These are phyloP conservation scores for Babesia sp. DNA, from an alignment of 169 alveolate genomes.

Conservation along the genomic window DNA sequence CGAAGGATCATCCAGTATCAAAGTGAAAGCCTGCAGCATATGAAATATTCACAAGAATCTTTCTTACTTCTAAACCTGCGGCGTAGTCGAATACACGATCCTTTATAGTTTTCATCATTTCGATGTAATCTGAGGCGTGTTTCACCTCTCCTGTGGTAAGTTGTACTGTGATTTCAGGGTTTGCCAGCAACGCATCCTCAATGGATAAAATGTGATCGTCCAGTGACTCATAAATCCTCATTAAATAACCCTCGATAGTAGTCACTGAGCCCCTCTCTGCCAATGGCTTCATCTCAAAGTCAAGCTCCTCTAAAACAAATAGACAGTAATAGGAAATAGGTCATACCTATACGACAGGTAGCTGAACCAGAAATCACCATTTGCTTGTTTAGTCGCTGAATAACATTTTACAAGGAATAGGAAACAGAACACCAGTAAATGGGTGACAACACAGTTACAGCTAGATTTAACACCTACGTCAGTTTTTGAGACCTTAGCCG, in stretches of 20 bases:
- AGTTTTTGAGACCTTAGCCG: constrained; percentile 74
- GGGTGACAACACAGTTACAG: no score
- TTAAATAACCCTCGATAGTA: constrained; percentile 83
- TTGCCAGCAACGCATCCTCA: constrained; percentile 20
- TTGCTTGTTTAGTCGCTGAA: constrained; percentile 86
- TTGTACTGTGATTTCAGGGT: background rate
- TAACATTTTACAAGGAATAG: background rate
- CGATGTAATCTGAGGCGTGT: constrained; percentile 31
- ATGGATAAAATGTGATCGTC: constrained; percentile 57
- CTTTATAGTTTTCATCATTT: constrained; percentile 11
- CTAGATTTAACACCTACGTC: constrained; percentile 20
- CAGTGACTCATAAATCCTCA: constrained; percentile 40
- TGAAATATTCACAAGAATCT: background rate
- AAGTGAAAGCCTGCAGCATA: constrained; percentile 30
- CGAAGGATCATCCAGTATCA: constrained; percentile 94
- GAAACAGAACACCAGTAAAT: background rate
- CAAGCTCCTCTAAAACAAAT: constrained; percentile 88
- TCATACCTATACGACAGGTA: constrained; percentile 32
- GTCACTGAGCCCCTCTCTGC: constrained; percentile 91
- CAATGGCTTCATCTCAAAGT: constrained; percentile 91
- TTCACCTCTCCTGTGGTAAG: constrained; percentile 26
- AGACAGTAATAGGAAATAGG: constrained; percentile 73
- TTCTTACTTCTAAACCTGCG: constrained; percentile 38
- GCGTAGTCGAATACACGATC: constrained; percentile 12
- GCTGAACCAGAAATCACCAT: constrained; percentile 76